Evolutionary conservation across 2,329 filamentous ascomycete genomes (phyloP).

Genomic region (Fusarium haematococcum): DNA sequence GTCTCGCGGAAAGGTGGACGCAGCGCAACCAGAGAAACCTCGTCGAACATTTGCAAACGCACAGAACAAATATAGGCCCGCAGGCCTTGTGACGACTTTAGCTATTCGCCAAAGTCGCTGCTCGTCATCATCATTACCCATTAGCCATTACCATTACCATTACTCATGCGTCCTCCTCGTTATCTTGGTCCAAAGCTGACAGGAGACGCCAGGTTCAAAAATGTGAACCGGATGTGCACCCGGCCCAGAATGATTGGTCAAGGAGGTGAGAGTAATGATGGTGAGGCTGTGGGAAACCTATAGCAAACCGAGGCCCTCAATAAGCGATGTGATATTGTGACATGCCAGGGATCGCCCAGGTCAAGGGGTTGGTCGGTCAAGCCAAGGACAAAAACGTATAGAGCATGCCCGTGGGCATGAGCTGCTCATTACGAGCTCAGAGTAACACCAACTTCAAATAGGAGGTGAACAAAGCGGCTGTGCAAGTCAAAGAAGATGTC

Average conservation of each 20-base stretch:
- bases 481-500: conserved; percentile 78
- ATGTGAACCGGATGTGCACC: conserved; percentile 12
- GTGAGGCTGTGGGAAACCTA: conserved; percentile 29
- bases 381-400: conserved; percentile 44
- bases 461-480: conserved; percentile 70
- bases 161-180: conserved; percentile 15
- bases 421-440: conserved; percentile 58
- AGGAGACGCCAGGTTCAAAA: conserved; percentile 13
- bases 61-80: not conserved
- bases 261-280: conserved; percentile 13
- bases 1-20: conserved; percentile 14
- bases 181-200: conserved; percentile 17
- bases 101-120: conserved; percentile 23
- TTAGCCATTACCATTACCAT: conserved; percentile 34
- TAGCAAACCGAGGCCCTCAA: conserved; percentile 17
- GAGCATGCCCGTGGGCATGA: conserved; percentile 38
- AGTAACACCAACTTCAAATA: conserved; percentile 69
- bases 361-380: conserved; percentile 8
- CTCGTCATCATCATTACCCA: conserved; percentile 29
- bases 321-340: conserved; percentile 1
- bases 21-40: conserved; percentile 21
- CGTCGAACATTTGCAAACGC: conserved; percentile 6
- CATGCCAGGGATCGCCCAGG: conserved; percentile 2
- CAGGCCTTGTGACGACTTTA: conserved; percentile 9
- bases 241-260: conserved; percentile 13